These are phyloP conservation scores for Trichosporon sp. DNA, from an alignment of 1,284 basidiomycete genomes.

Conservation along the genomic window DNA sequence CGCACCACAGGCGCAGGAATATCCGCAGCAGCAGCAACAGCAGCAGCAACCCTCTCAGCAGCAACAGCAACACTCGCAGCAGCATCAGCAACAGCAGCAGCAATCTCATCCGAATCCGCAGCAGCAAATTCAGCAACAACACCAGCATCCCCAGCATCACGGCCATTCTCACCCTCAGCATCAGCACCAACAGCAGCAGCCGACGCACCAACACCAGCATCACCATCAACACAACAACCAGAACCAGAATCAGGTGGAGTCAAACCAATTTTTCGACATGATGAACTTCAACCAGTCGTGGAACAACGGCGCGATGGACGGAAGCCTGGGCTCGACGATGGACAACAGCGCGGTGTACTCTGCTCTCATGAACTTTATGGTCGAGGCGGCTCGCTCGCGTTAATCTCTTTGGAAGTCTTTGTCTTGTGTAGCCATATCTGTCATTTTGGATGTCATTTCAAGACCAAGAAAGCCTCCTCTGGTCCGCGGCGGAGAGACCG, in stretches of 20 bases:
- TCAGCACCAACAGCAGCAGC: background rate
- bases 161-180: background rate
- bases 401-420: background rate
- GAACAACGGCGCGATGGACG: background rate
- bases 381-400: slow-evolving; percentile 23
- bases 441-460: background rate
- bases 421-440: background rate
- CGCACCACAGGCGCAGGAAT: background rate
- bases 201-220: background rate
- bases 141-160: background rate
- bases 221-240: background rate
- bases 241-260: background rate
- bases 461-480: background rate
- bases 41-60: background rate
- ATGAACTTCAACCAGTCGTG: slow-evolving; percentile 2
- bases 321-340: background rate
- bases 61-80: background rate
- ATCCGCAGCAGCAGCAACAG: background rate
- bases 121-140: background rate
- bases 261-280: background rate
- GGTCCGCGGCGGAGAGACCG: background rate
- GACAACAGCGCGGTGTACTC: slow-evolving; percentile 21
- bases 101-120: too few relatives aligned
- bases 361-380: slow-evolving; percentile 29
- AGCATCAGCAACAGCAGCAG: background rate